Conservation (phyloP, 805 yeast genomes). For the Nakazawaea holstii region DNA sequence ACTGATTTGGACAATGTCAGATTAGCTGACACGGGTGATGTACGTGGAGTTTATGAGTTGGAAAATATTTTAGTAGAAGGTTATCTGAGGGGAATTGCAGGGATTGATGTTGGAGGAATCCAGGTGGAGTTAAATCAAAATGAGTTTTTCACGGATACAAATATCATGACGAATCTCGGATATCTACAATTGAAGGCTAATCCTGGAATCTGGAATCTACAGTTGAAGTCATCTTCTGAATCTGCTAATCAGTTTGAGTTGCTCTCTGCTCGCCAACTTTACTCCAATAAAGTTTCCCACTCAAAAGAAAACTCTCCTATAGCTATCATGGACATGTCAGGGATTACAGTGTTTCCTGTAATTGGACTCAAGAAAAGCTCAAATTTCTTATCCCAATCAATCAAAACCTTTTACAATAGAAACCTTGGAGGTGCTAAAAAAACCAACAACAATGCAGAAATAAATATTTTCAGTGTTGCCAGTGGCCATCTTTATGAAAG, state of each 20-base stretch:
- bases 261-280: slow-evolving; percentile 25
- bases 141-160: slow-evolving; percentile 43
- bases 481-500: slow-evolving; percentile 79
- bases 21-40: slow-evolving; percentile 32
- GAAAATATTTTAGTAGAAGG: slow-evolving; percentile 65
- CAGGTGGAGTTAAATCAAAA: slow-evolving; percentile 33
- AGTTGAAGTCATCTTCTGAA: slow-evolving; percentile 33
- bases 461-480: slow-evolving; percentile 78
- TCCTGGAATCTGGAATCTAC: slow-evolving; percentile 67
- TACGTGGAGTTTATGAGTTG: slow-evolving; percentile 45
- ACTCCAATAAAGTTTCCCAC: slow-evolving; percentile 13
- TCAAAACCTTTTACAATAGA: slow-evolving; percentile 3
- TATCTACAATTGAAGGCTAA: slow-evolving; percentile 72
- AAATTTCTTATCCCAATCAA: background rate
- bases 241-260: slow-evolving; percentile 37
- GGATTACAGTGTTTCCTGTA: slow-evolving; percentile 39
- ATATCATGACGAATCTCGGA: slow-evolving; percentile 75
- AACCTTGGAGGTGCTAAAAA: background rate
- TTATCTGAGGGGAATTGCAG: slow-evolving; percentile 20
- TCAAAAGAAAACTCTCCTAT: slow-evolving; percentile 21
- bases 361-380: slow-evolving; percentile 19
- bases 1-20: slow-evolving; percentile 63
- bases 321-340: slow-evolving; percentile 37
- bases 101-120: slow-evolving; percentile 43
- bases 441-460: slow-evolving; percentile 38